phyloP scores from a whole-genome alignment of 805 yeast species.

The Starmerella floris region DNA sequence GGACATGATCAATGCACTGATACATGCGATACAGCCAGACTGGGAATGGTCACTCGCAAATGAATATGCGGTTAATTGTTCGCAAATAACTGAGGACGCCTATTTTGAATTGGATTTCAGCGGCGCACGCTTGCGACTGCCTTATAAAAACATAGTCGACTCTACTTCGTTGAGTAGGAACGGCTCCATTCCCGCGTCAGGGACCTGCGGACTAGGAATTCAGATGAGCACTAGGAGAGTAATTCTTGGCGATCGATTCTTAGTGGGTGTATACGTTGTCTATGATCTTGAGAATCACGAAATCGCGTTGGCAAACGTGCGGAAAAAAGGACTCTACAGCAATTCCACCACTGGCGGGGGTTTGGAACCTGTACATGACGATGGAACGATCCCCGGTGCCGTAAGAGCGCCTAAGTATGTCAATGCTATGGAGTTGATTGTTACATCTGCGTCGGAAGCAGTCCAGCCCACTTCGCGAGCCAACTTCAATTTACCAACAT shows the following conservation, averaged over 20 bases:
- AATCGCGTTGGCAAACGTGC: slow-evolving; percentile 37
- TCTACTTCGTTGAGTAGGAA: background rate
- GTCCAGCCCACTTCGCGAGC: no score
- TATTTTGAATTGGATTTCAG: slow-evolving; percentile 10
- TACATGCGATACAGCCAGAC: slow-evolving; percentile 3
- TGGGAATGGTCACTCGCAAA: background rate
- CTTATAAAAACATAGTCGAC: slow-evolving; percentile 6
- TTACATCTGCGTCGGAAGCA: no score
- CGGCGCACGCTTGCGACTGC: slow-evolving; percentile 12
- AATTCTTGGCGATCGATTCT: slow-evolving; percentile 51
- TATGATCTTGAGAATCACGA: slow-evolving; percentile 46
- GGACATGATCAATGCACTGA: slow-evolving; percentile 3
- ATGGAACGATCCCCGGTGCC: background rate
- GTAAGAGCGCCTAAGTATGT: background rate
- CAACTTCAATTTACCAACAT: no score
- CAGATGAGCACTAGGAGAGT: slow-evolving; percentile 11
- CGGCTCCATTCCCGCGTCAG: slow-evolving; percentile 2
- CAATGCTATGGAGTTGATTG: no score
- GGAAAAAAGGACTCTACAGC: background rate
- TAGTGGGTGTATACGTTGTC: slow-evolving; percentile 50
- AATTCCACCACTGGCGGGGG: background rate
- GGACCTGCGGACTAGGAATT: slow-evolving; percentile 15
- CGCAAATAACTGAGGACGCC: background rate
- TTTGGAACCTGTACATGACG: background rate
- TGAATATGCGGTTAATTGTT: slow-evolving; percentile 7